Evolutionary conservation across 1,284 basidiomycete genomes (phyloP).

Genomic region (Phylloboletellus chloephorus): DNA sequence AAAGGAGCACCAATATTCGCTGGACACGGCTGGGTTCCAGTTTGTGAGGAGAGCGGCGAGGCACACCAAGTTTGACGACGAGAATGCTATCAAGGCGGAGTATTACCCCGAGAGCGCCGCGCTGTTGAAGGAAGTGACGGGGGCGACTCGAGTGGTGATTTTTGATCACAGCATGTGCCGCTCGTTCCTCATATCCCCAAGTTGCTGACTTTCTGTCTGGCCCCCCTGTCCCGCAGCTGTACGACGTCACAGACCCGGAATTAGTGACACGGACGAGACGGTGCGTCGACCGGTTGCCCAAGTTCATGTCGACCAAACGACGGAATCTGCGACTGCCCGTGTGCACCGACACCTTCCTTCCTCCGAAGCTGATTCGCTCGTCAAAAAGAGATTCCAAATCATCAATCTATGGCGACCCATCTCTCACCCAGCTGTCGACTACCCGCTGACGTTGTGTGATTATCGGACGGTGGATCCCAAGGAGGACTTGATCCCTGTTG

Average conservation of each 20-base stretch:
- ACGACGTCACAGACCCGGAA: constrained; percentile 38
- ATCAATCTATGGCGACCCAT: constrained; percentile 69
- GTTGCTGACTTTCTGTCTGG: background rate
- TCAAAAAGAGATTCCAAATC: constrained; percentile 48
- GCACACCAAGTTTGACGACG: constrained; percentile 30
- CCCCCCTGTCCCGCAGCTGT: constrained; percentile 34
- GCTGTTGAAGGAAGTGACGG: constrained; percentile 46
- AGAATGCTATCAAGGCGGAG: constrained; percentile 37
- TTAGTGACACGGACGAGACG: constrained; percentile 34
- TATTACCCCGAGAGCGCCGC: constrained; percentile 49
- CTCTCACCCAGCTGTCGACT: constrained; percentile 42
- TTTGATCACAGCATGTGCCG: constrained; percentile 47
- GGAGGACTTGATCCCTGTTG: constrained; percentile 42
- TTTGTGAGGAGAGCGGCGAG: constrained; percentile 28
- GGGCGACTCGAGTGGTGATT: constrained; percentile 43
- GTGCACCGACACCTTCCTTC: constrained; percentile 47
- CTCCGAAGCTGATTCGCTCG: constrained; percentile 38
- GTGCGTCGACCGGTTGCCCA: constrained; percentile 43
- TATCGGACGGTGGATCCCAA: constrained; percentile 42
- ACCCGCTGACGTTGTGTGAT: constrained; percentile 57
- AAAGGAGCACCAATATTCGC: constrained; percentile 35
- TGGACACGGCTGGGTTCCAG: constrained; percentile 46
- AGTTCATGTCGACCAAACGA: constrained; percentile 50
- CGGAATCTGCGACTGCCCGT: constrained; percentile 38
- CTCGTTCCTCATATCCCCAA: background rate